phyloP scores from a whole-genome alignment of 2,329 filamentous ascomycete species.

The Plenodomus tracheiphilus region DNA sequence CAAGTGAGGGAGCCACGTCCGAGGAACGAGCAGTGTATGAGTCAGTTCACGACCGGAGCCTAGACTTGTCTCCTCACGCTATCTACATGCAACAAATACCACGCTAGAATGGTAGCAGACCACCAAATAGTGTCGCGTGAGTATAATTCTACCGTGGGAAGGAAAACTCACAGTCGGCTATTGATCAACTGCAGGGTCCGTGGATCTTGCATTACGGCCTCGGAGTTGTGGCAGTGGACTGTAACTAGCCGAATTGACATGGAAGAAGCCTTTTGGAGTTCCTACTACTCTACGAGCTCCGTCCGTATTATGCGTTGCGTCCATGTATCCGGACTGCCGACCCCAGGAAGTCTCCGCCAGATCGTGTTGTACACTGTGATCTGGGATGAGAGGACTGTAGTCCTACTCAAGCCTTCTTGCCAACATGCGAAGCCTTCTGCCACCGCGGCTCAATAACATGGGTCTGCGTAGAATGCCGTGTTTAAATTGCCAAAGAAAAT shows the following conservation, averaged over 20 bases:
- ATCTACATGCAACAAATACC: not conserved
- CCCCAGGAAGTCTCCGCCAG: no score
- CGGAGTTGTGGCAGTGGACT: slow-evolving; percentile 6
- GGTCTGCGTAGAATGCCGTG: not conserved
- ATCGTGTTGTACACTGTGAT: no score
- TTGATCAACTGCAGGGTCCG: slow-evolving; percentile 26
- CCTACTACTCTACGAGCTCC: no score
- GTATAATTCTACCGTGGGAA: slow-evolving; percentile 8
- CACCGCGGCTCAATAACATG: not conserved
- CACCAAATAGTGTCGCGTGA: slow-evolving; percentile 6
- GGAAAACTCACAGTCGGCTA: not conserved
- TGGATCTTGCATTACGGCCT: slow-evolving; percentile 20
- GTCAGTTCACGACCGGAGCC: not conserved
- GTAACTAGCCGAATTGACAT: not conserved
- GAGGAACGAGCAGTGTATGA: not conserved
- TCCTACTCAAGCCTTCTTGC: not conserved
- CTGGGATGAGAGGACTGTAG: no score
- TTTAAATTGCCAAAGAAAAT: not conserved
- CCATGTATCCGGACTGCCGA: no score
- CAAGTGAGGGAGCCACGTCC: slow-evolving; percentile 22
- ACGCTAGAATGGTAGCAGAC: not conserved
- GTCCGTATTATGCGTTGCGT: no score
- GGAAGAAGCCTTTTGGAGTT: no score
- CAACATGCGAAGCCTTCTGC: not conserved
- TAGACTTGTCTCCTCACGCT: not conserved